Evolutionary conservation across 1,284 basidiomycete species (phyloP), one percentile per base, ranked within the genome.

Genomic region (Veloboletus limbatus): DNA sequence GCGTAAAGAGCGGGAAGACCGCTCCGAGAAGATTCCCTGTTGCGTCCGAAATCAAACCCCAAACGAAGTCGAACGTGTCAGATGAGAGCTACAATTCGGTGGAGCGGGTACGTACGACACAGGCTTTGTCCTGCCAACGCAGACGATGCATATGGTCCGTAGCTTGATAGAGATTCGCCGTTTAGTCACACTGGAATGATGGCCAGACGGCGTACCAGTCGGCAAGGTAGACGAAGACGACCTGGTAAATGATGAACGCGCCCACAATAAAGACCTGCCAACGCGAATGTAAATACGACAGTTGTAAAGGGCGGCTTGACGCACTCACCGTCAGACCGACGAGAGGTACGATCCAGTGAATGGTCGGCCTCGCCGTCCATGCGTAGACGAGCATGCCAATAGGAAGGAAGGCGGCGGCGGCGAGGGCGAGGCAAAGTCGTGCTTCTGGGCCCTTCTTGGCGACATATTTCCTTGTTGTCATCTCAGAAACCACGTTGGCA

Each of bases 111-210:
- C 76, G 57, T 68, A 79, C 87, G 75, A 51, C 75, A 79, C 31
- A 90, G 69, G 59, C 81, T 85, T 64, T 90, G 88, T 0, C 85
- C 88, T 0, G 88, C 88, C 16, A 89, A 68, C 1, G 88, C 87
- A 2, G 85, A 88, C 0, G 84, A 87, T 5, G 88, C 88, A 52
- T 82, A 91, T 2, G 81, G 75, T 1, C 82, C 82, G 49, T 87
- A 86, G 55, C 82, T 85, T 46, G 50, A 24, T 25, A 30, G 20
- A 16, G 30, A 47, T 56, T 43, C 39, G 30, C 35, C 14, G 28
- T 24, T 2, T 3, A 22, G 7, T 38, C 35, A 22, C 1, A 8
- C 16, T 16, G n/a, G 18, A 17, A 36, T 6, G 41, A 31, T 5
- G 11, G 16, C 24, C 17, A 20, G 36, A 63, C 16, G 26, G 18